Percentiles rank a stretch among this genome's conserved stretches.
Evolutionary conservation across 1,139 yeast species (phyloP).

Genomic region (Pichia sp.): DNA sequence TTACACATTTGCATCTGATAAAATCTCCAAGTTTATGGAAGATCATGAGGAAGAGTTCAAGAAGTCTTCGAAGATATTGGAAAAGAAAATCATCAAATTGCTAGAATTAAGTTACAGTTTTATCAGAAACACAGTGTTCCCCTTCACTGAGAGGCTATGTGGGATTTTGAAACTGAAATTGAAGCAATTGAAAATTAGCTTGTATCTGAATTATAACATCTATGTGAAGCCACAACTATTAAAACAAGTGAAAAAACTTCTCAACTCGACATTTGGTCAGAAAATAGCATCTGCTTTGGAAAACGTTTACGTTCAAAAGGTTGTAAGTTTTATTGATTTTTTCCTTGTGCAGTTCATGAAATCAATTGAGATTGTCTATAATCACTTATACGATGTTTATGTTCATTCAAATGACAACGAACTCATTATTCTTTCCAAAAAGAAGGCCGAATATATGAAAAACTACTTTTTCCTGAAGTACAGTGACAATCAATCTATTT

Average conservation of each 20-base stretch:
- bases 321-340: too few relatives aligned
- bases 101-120: not conserved
- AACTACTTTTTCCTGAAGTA: too few relatives aligned
- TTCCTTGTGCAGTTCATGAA: too few relatives aligned
- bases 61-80: constrained; percentile 3
- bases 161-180: constrained; percentile 1
- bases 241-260: not conserved
- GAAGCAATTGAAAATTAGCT: not conserved
- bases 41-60: constrained; percentile 5
- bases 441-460: too few relatives aligned
- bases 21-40: constrained; percentile 3
- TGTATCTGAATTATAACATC: constrained; percentile 10
- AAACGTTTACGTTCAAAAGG: too few relatives aligned
- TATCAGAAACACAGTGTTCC: constrained; percentile 2
- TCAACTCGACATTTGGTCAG: constrained; percentile 9
- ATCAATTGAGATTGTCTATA: too few relatives aligned
- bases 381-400: too few relatives aligned
- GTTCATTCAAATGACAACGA: too few relatives aligned
- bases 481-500: too few relatives aligned
- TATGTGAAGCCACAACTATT: constrained; percentile 11
- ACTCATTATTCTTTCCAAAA: too few relatives aligned
- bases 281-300: not conserved
- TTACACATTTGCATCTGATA: not conserved
- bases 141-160: constrained; percentile 3
- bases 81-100: not conserved